phyloP scores from a whole-genome alignment of 768 basidiomycete genomes.

The Fistulinella prunicolor region DNA sequence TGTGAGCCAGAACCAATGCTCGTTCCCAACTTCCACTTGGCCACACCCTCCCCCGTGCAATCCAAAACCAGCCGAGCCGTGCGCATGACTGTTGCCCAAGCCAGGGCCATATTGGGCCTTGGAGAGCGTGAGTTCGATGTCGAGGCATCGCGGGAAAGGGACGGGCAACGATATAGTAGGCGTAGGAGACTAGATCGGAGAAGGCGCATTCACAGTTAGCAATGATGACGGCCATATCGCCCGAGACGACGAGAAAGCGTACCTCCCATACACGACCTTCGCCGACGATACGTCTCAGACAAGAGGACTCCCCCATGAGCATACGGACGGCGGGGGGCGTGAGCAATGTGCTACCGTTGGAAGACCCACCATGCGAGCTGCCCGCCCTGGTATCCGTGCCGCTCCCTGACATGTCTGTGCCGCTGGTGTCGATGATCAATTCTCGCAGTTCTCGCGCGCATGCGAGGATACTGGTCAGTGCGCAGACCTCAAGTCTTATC shows the following conservation, averaged over 20 bases:
- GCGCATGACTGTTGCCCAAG: constrained; percentile 8
- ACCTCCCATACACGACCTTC: constrained; percentile 57
- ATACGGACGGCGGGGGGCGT: constrained; percentile 40
- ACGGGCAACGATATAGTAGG: constrained; percentile 8
- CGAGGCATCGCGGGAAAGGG: constrained; percentile 2
- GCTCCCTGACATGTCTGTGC: background rate
- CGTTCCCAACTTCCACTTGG: constrained; percentile 16
- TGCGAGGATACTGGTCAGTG: constrained; percentile 13
- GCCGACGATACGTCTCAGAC: constrained; percentile 46
- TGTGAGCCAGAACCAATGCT: constrained; percentile 26
- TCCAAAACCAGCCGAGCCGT: constrained; percentile 17
- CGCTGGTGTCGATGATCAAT: constrained; percentile 17
- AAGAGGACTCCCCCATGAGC: constrained; percentile 40
- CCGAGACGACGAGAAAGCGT: constrained; percentile 16
- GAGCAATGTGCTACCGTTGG: constrained; percentile 28
- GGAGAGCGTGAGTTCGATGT: constrained; percentile 14
- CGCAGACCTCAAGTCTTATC: constrained; percentile 11
- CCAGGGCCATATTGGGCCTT: constrained; percentile 14
- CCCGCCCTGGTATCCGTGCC: background rate
- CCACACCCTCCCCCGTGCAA: constrained; percentile 14
- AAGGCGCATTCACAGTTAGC: too few species aligned
- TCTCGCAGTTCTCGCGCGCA: constrained; percentile 13
- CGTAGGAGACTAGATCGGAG: constrained; percentile 17
- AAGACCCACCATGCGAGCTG: background rate
- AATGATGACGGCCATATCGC: background rate